phyloP scores from a whole-genome alignment of 257 asterid species.

The Nicotiana sylvestris region DNA sequence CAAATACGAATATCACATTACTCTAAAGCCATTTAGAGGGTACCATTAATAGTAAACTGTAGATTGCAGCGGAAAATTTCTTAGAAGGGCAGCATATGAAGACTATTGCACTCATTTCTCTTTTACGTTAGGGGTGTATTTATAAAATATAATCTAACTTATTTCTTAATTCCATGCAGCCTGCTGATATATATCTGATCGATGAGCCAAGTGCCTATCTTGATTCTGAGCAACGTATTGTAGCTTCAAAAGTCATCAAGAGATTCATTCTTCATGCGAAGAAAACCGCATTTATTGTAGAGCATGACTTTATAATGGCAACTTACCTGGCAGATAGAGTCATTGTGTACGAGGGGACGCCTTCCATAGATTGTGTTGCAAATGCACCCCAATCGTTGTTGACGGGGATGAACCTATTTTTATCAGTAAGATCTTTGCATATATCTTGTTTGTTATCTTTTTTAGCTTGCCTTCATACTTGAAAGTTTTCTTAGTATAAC shows the following conservation, averaged over 20 bases:
- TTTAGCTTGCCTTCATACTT: not conserved
- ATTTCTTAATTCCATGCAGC: constrained; percentile 50
- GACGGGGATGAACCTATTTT: constrained; percentile 96
- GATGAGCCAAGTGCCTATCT: constrained; percentile 99
- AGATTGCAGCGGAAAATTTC: not conserved
- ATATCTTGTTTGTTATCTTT: not conserved
- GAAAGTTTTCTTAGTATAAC: not conserved
- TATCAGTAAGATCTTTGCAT: constrained; percentile 60
- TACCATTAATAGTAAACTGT: not conserved
- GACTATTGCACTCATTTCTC: not conserved
- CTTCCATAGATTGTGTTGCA: constrained; percentile 85
- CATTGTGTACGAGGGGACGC: constrained; percentile 83
- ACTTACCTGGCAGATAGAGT: constrained; percentile 98
- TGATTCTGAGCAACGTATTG: constrained; percentile 98
- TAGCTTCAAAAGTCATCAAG: constrained; percentile 97
- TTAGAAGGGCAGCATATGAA: not conserved
- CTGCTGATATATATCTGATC: constrained; percentile 92
- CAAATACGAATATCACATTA: too few species aligned
- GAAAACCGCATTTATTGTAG: constrained; percentile 92
- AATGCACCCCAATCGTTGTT: constrained; percentile 90
- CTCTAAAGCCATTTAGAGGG: too few species aligned
- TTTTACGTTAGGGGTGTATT: not conserved
- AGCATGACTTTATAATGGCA: constrained; percentile 98
- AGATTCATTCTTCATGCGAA: constrained; percentile 95
- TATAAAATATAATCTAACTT: not conserved